Evolutionary conservation across 139 green algal species (phyloP), one percentile per base, ranked within the genome.

Genomic region (Spirogloea muscicola): DNA sequence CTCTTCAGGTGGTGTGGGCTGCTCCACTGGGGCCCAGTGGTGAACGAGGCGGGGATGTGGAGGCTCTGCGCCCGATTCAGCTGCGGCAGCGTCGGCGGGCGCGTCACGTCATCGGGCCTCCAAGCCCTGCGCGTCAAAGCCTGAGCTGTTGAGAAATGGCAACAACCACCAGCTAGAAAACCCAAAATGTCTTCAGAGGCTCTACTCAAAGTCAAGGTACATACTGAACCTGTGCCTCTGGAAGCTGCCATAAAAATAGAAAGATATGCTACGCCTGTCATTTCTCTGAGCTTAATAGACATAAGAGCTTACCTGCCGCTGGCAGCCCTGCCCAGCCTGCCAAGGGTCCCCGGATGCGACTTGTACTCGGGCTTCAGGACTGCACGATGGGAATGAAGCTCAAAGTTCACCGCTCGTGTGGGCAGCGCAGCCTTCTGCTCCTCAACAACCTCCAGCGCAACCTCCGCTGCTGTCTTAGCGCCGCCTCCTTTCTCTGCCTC

Each of bases 81-180:
- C n/a, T n/a, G 60, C 29, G 71, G 71, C 29, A 79, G 71, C 16
- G 71, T 57, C 25, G 31, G 27, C 0, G 71, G 71, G 21, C 71
- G 60, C 21, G 62, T 27, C 64, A 62, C 36, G 29, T 79, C 71
- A 77, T 79, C 71, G 6, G 62, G 71, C 25, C 71, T 42, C 71
- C 71, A 79, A 3, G 71, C 71, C 6, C 68, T 13, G 16, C 59
- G 49, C 49, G 29, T 69, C 27, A 33, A 36, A 21, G 68, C 44
- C 29, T 29, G 1, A 46, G 64, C 59, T 25, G 29, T 25, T 58
- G 48, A 58, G 48, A 58, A 58, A 25, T 25, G 3, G 48, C 49
- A 60, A 7, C 49, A 7, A 29, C 1, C 49, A 60, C 49, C 49
- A 59, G 7, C 49, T 36, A 6, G 9, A 59, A 6, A 25, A 59